These are phyloP conservation scores for Phaeodactylum tricornutum DNA, from an alignment of 108 stramenopile species.

Conservation along the genomic window DNA sequence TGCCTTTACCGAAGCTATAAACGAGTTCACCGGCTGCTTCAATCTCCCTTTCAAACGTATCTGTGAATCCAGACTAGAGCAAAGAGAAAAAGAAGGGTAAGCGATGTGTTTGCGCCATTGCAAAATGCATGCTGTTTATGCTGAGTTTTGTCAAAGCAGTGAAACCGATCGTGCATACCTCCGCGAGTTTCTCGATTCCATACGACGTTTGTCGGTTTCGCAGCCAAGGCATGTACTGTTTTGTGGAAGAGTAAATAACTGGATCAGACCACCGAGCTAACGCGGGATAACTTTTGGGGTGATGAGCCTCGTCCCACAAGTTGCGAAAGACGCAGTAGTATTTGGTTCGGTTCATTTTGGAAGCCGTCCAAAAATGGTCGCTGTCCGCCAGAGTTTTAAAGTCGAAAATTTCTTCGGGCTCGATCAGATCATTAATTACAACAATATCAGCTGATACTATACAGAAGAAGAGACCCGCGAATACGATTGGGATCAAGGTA, in stretches of 20 bases:
- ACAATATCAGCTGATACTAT: slow-evolving; percentile 11
- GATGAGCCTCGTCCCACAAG: slow-evolving; percentile 27
- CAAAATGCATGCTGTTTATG: too few species aligned
- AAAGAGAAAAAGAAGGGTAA: not conserved
- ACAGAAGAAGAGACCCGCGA: too few species aligned
- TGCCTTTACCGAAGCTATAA: slow-evolving; percentile 16
- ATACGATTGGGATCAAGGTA: too few species aligned
- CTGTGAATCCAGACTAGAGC: slow-evolving; percentile 27
- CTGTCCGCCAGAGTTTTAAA: not conserved
- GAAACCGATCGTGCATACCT: slow-evolving; percentile 12
- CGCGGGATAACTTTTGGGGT: slow-evolving; percentile 30
- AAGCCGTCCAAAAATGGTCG: not conserved
- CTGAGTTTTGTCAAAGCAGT: slow-evolving; percentile 1
- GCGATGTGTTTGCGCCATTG: not conserved
- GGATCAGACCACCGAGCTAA: slow-evolving; percentile 18
- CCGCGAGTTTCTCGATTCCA: slow-evolving; percentile 34
- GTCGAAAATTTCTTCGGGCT: slow-evolving; percentile 6
- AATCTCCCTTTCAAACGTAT: slow-evolving; percentile 24
- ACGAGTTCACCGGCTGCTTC: slow-evolving; percentile 20
- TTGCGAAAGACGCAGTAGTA: slow-evolving; percentile 44
- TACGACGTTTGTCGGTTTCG: slow-evolving; percentile 24
- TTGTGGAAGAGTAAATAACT: slow-evolving; percentile 19
- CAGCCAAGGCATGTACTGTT: slow-evolving; percentile 30
- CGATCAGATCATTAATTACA: slow-evolving; percentile 8
- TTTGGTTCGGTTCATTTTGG: slow-evolving; percentile 2